Percentiles rank a stretch among this genome's conserved stretches.
Evolutionary conservation across 352 stramenopile species (phyloP).

Genomic region (Phytophthora sansomeana): DNA sequence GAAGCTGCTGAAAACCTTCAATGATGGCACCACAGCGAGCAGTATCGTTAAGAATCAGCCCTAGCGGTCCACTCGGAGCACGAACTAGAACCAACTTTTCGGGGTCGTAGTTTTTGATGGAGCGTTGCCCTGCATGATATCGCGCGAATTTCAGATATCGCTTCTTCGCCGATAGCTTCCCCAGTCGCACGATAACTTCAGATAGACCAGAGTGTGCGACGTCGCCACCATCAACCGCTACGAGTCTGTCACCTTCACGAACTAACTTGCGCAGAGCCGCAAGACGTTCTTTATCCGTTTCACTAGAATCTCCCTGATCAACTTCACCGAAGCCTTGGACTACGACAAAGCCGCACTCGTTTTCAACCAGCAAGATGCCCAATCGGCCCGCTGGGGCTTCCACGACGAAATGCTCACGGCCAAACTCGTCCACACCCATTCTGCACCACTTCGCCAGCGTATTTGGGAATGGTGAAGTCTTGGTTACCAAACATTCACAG

Average conservation of each 20-base stretch:
- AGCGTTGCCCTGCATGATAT: slow-evolving; percentile 43
- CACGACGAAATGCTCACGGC: slow-evolving; percentile 41
- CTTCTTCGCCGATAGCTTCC: slow-evolving; percentile 47
- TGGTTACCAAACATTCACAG: not conserved
- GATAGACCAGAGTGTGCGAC: slow-evolving; percentile 48
- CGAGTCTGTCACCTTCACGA: slow-evolving; percentile 53
- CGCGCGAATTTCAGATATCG: slow-evolving; percentile 60
- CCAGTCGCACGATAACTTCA: slow-evolving; percentile 56
- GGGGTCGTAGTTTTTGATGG: slow-evolving; percentile 49
- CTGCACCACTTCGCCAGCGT: not conserved
- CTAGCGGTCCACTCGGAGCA: slow-evolving; percentile 54
- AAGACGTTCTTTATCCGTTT: slow-evolving; percentile 45
- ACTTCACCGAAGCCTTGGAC: slow-evolving; percentile 51
- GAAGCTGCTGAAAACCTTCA: slow-evolving; percentile 54
- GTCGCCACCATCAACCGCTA: slow-evolving; percentile 60
- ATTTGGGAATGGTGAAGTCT: slow-evolving; percentile 1
- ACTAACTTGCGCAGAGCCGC: slow-evolving; percentile 44
- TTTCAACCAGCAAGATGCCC: slow-evolving; percentile 64
- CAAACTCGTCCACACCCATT: slow-evolving; percentile 15
- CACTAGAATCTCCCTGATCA: slow-evolving; percentile 39
- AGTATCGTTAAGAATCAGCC: slow-evolving; percentile 52
- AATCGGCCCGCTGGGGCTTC: slow-evolving; percentile 56
- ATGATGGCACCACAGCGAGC: slow-evolving; percentile 56
- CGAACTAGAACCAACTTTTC: slow-evolving; percentile 60
- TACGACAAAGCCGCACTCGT: slow-evolving; percentile 51